phyloP scores from a whole-genome alignment of 225 moss, liverwort and hornwort species.

The Bryum argenteum region DNA sequence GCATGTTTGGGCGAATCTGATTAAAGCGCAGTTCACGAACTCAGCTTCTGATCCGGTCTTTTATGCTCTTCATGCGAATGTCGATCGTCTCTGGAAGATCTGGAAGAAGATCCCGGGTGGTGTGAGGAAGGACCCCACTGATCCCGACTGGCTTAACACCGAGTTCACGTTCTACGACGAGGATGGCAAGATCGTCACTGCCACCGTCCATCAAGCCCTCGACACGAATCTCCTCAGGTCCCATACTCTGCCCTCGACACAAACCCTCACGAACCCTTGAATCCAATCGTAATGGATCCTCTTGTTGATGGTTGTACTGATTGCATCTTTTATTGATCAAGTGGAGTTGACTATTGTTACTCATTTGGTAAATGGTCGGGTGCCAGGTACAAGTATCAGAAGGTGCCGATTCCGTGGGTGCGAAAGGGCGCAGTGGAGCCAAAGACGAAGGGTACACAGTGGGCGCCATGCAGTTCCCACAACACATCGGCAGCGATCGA shows the following conservation, averaged over 20 bases:
- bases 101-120: neutral
- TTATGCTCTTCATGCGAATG: neutral
- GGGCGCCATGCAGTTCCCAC: neutral
- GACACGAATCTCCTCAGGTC: neutral
- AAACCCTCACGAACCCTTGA: no score
- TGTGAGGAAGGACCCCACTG: neutral
- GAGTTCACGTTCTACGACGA: neutral
- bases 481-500: neutral
- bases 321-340: no score
- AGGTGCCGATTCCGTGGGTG: neutral
- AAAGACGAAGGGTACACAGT: neutral
- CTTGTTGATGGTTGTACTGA: no score
- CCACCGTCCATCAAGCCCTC: neutral
- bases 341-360: neutral
- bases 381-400: neutral
- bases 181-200: neutral
- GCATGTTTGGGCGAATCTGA: neutral
- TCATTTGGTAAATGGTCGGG: neutral
- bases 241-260: no score
- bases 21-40: neutral
- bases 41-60: neutral
- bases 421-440: neutral
- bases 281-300: no score
- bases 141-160: neutral
- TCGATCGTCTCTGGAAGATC: neutral